Evolutionary conservation across 768 basidiomycete species (phyloP), one percentile per base, ranked within the genome.

Genomic region (Austroboletus eburneus): DNA sequence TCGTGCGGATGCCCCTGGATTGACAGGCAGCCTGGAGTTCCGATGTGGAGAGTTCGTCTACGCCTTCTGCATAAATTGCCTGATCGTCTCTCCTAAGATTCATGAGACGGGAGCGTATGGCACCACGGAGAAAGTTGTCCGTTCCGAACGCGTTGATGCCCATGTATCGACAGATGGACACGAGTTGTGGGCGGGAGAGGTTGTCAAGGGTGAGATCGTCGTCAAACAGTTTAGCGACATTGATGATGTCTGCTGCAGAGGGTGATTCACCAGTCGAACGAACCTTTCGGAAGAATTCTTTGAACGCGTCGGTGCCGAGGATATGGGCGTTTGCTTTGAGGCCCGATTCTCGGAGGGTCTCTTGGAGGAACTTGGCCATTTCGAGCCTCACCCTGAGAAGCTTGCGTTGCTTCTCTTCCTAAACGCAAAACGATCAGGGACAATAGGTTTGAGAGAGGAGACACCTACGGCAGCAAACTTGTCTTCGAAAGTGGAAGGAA

Each of bases 311-410:
- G 34, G 80, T 87, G 52, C 91, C 88, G 48, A 97, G 82, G 48
- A 99, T 96, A 62, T 95, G 92, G 17, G 86, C 83, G 50, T 90
- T 91, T 9, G 91, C 91, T 65, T 90, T 93, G 49, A 97, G 74
- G 32, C 91, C 92, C 2, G 88, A 91, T 70, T 97, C 96, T 32
- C 91, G 82, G 37, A 99, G 78, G 0, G 96, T 98, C 67, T 99
- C 96, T 58, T 97, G 95, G 21, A 99, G 75, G 76, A 98, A 99
- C 63, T 99, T 98, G 58, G 96, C 96, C 95, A 97, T 98, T 65
- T 96, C 94, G 29, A 99, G 75, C 48, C 95, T 79, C 22, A 96
- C 91, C 48, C 92, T 85, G 37, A 99, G 83, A 3, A 97, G 76
- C 63, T 97, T 98, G 57, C 95, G 85, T 60, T 95, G 81, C 66